Conservation (phyloP, 2,329 filamentous ascomycete species). For the Venturia effusa region DNA sequence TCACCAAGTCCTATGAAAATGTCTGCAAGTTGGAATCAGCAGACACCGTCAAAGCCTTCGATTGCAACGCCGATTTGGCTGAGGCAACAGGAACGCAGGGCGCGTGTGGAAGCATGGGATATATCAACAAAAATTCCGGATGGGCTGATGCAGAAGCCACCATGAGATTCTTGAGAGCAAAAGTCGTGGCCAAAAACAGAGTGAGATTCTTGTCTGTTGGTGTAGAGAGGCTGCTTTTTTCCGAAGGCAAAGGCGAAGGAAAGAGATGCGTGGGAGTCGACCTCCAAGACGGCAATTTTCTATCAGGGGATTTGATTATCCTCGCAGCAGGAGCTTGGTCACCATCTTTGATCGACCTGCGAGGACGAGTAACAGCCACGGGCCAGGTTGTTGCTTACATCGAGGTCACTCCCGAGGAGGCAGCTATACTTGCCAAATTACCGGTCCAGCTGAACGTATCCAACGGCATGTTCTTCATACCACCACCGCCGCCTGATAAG, state of each 20-base stretch:
- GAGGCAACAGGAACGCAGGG: conserved; percentile 30
- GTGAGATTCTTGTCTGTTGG: conserved; percentile 41
- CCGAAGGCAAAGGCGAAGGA: not conserved
- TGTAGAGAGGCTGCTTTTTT: conserved; percentile 30
- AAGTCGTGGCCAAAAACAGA: conserved; percentile 44
- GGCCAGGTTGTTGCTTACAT: conserved; percentile 76
- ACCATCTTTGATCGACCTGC: conserved; percentile 62
- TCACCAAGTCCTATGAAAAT: conserved; percentile 25
- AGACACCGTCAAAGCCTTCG: conserved; percentile 30
- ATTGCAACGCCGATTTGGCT: conserved; percentile 27
- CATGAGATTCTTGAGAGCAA: conserved; percentile 52
- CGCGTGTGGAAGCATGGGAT: conserved; percentile 52
- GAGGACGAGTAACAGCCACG: conserved; percentile 66
- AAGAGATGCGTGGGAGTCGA: conserved; percentile 46
- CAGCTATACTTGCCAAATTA: conserved; percentile 49
- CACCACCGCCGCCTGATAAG: conserved; percentile 36
- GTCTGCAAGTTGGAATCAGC: conserved; percentile 24
- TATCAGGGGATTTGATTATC: conserved; percentile 62
- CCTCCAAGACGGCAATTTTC: conserved; percentile 36
- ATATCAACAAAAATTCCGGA: conserved; percentile 62
- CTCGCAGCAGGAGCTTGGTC: conserved; percentile 87
- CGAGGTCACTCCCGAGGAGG: conserved; percentile 60
- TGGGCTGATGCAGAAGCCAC: conserved; percentile 70
- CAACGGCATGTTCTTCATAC: conserved; percentile 64
- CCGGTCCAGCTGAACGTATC: conserved; percentile 66